Conservation (phyloP, 108 stramenopile genomes). For the Skeletonema potamos region DNA sequence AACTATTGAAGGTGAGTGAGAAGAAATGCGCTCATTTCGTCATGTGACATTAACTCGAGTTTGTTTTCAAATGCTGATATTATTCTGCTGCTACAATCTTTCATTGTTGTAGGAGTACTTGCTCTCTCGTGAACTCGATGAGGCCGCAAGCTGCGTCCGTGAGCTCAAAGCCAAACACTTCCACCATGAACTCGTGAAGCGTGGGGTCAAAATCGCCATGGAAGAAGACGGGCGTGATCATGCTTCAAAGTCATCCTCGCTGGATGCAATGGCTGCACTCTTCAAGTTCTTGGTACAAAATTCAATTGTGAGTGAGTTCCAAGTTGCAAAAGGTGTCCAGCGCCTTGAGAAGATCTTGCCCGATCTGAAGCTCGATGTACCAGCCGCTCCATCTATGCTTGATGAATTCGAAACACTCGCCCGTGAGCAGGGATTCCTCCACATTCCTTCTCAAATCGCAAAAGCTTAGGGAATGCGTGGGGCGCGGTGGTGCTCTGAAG, state of each 20-base stretch:
- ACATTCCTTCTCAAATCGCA: conserved; percentile 4
- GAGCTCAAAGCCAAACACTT: conserved; percentile 88
- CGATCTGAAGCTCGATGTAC: conserved; percentile 79
- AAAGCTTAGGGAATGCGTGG: too few relatives aligned
- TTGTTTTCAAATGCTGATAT: not conserved
- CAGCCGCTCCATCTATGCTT: conserved; percentile 64
- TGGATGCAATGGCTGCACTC: conserved; percentile 88
- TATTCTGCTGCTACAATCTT: not conserved
- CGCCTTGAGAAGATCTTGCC: conserved; percentile 67
- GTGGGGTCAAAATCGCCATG: conserved; percentile 90
- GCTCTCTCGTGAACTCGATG: conserved; percentile 88
- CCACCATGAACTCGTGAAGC: conserved; percentile 97
- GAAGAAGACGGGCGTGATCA: conserved; percentile 74
- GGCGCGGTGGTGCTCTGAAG: too few relatives aligned
- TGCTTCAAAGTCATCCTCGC: conserved; percentile 15
- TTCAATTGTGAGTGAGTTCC: conserved; percentile 79
- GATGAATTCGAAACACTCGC: conserved; percentile 73
- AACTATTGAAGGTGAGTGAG: conserved; percentile 61
- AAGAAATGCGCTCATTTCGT: not conserved
- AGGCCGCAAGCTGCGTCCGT: conserved; percentile 89
- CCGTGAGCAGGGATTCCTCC: conserved; percentile 48
- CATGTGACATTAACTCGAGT: not conserved
- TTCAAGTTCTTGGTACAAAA: conserved; percentile 60
- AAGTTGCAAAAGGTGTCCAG: conserved; percentile 77
- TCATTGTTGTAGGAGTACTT: conserved; percentile 76